Base-by-base conservation (phyloP, 140 eudicot genomes). In the Anethum foeniculum region DNA sequence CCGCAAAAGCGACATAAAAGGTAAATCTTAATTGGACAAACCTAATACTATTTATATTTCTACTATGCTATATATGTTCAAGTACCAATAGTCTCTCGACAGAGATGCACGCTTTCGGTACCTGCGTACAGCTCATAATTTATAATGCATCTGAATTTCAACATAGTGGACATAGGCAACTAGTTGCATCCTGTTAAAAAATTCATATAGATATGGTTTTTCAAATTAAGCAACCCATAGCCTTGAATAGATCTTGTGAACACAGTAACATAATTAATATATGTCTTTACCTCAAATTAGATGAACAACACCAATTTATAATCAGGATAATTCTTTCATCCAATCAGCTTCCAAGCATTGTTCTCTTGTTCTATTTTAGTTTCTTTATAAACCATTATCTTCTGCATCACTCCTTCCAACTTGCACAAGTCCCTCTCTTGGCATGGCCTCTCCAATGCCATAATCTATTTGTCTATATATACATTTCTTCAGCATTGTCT, bases 331-430 rank as follows among this genome's bases (percentile, higher is more conserved):
- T 75, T 49, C 5, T 32, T 47, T 15, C 64, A 49, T 27, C 62
- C 38, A 74, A 74, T 74, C 78, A 74, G 54, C 54, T 74, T 25
- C 49, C 14, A 3, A 7, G 30, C 13, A 16, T 68, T 68, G 74
- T 1, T 5, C 23, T 5, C n/a, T 30, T 28, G 43, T 68, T 13
- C 41, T 68, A 4, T 68, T 6, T 4, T 47, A 5, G 21, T 12
- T 11, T 27, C 39, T 75, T 41, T 75, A 27, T 75, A 25, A 75
- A 36, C 77, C 77, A 72, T 75, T 49, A 75, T 25, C 79, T 3
- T 74, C 60, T 11, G 7, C 79, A 49, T 46, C 41, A 75, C 64
- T 47, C 62, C 34, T 25, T 75, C 79, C 79, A 75, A 75, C 38
- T 47, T 75, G 79, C 43, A 47, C 16, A 62, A 27, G 71, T 62